Conservation (phyloP, 495 filamentous ascomycete genomes). For the Aspergillus bertholletiae region DNA sequence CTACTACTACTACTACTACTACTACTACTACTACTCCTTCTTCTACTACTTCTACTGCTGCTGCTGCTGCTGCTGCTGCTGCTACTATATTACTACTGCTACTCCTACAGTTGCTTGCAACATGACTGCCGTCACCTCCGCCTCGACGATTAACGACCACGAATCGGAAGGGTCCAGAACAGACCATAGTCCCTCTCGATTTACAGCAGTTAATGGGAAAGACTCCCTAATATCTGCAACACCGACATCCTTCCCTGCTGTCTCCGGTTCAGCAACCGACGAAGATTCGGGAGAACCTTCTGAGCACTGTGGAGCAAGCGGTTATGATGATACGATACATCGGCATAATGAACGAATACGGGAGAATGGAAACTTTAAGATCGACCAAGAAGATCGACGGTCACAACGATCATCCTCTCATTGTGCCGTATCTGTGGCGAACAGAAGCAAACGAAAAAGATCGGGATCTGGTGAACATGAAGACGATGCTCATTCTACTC, state of each 20-base stretch:
- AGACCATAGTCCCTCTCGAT: slow-evolving; percentile 47
- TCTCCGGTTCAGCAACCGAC: slow-evolving; percentile 15
- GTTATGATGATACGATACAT: slow-evolving; percentile 13
- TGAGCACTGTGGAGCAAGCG: slow-evolving; percentile 16
- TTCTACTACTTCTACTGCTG: no score
- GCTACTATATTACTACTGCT: no score
- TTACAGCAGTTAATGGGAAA: slow-evolving; percentile 53
- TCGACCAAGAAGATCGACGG: slow-evolving; percentile 23
- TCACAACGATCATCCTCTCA: slow-evolving; percentile 27
- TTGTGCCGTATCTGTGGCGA: slow-evolving; percentile 17
- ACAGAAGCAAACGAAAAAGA: slow-evolving; percentile 38
- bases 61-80: no score
- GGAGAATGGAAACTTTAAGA: slow-evolving; percentile 9
- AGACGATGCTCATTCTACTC: slow-evolving; percentile 7
- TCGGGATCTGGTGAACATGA: slow-evolving; percentile 36
- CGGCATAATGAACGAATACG: slow-evolving; percentile 19
- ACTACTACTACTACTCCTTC: no score
- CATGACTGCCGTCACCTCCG: slow-evolving; percentile 45
- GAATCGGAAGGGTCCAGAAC: slow-evolving; percentile 38
- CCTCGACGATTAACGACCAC: slow-evolving; percentile 35
- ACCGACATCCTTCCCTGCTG: not conserved
- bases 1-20: no score
- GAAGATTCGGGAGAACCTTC: slow-evolving; percentile 19
- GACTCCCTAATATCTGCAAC: slow-evolving; percentile 22
- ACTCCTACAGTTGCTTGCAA: no score